Evolutionary conservation across 345 rosid genomes (phyloP), one percentile per base, ranked within the genome.

Genomic region (Dovyalis caffra): DNA sequence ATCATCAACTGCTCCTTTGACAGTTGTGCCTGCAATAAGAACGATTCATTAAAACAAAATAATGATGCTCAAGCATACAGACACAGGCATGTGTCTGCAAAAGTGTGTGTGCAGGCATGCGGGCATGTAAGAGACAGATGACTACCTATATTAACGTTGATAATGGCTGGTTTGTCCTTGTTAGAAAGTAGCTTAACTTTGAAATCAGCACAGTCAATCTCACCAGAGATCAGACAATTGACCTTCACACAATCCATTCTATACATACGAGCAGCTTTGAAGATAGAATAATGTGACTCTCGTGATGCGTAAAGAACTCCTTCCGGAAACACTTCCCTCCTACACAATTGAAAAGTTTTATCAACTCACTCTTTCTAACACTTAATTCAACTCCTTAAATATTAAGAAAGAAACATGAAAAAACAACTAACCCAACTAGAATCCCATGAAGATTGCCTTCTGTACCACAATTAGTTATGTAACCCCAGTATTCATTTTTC

Each of bases 371-470:
- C 28, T 5, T 53, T 15, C 9, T 16, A 5, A 64, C 56, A 51
- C 9, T 16, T 14, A 5, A 40, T 47, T 61, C 29, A 64, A 66
- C 72, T 33, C 47, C 65, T 71, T 28, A 72, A 43, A 9, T 23
- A 56, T 3, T 56, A 12, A 56, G 25, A 56, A 56, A 9, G 28
- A 56, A 56, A 56, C 12, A 23, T 0, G 8, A 25, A 5, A 33
- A 56, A 37, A 49, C 56, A 28, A 82, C 91, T 86, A 20, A 92
- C 98, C 98, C 99, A 7, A 95, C 90, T 76, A 95, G 83, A 77
- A 95, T 89, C n/a, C 99, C 99, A 78, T 95, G 99, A 77, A 95
- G 99, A 82, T 95, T 95, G 68, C 99, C 99, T 82, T 95, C 99
- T 10, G 99, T 95, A 29, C 99, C 99, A 71, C 99, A 93, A 64